Percentiles rank a stretch among this genome's conserved stretches.
Evolutionary conservation across 441 rosid species (phyloP).

Genomic region (Arabidopsis lyrata): DNA sequence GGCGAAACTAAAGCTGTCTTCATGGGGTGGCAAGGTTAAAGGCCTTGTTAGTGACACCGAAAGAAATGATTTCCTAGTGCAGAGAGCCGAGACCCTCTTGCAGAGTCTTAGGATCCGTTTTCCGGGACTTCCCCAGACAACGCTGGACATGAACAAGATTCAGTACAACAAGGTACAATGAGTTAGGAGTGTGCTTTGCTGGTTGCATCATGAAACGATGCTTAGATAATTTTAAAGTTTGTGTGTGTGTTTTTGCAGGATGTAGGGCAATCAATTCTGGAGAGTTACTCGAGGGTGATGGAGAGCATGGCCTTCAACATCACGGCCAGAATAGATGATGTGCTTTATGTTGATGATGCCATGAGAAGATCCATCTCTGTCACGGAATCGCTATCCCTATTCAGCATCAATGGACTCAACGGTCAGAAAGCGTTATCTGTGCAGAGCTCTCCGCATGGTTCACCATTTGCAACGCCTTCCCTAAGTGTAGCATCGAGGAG

Average conservation of each 20-base stretch:
- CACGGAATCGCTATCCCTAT: slow-evolving; percentile 68
- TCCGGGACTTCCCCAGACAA: slow-evolving; percentile 95
- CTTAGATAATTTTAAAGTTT: background rate
- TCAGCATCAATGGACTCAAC: slow-evolving; percentile 63
- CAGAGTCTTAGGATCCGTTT: slow-evolving; percentile 82
- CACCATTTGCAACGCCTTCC: slow-evolving; percentile 81
- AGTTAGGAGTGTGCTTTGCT: background rate
- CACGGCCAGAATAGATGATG: slow-evolving; percentile 94
- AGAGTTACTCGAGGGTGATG: slow-evolving; percentile 97
- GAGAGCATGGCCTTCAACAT: slow-evolving; percentile 98
- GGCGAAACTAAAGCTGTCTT: slow-evolving; percentile 55
- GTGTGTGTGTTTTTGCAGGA: slow-evolving; percentile 58
- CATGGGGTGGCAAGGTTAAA: slow-evolving; percentile 96
- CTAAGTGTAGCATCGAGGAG: slow-evolving; percentile 71
- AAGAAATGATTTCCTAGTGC: slow-evolving; percentile 67
- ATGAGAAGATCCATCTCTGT: slow-evolving; percentile 60
- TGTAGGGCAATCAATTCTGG: slow-evolving; percentile 95
- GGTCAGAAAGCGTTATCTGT: slow-evolving; percentile 83
- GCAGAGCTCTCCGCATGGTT: slow-evolving; percentile 66
- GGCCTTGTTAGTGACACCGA: slow-evolving; percentile 72
- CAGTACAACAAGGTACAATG: slow-evolving; percentile 90
- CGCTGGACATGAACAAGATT: slow-evolving; percentile 96
- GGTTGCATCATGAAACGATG: slow-evolving; percentile 4
- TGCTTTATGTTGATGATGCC: slow-evolving; percentile 84
- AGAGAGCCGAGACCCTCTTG: slow-evolving; percentile 82